Evolutionary conservation across 2,329 filamentous ascomycete genomes (phyloP), one percentile per base, ranked within the genome.

Genomic region (Colletotrichum cordylinicola): DNA sequence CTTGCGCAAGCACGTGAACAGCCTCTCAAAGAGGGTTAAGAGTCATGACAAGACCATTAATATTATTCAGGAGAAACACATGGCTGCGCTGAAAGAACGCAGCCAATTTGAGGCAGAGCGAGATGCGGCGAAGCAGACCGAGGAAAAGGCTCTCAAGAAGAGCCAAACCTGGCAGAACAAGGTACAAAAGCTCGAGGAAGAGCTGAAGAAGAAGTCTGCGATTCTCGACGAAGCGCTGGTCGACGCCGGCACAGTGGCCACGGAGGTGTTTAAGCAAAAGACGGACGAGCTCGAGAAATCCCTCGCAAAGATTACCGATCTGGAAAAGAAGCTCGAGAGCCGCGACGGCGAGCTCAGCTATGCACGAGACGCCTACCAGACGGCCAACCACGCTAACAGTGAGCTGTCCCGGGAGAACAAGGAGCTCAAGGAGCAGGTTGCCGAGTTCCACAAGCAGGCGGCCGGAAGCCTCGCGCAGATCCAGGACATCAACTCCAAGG

Each of bases 301-400:
- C 1, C 84, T 84, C 24, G 80, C 85, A 7, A 84, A 85, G 68
- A 83, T 85, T 7, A 82, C 86, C 6, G 75, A 79, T 8, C 79
- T 87, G 5, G 84, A 88, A 77, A 86, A 86, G 79, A 86, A 84
- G 67, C 43, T 83, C 4, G 76, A 78, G 4, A 79, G 78, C 16
- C 77, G 82, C 2, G 83, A 89, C 33, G 85, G 84, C 16, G 90
- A 92, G 6, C 84, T 88, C 31, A 90, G 92, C 2, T 94, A 92
- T 79, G 84, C 88, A 15, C 88, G 90, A 68, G 86, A 87, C 6
- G 85, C 88, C 12, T 94, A 94, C 79, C 92, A 93, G 78, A 86
- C 89, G 27, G 88, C 90, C 1, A 91, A 90, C 10, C 86, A 87
- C 37, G 82, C 85, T 2, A 88, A 87, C 4, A 84, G 84, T 16